Percentiles rank a stretch among this genome's conserved stretches.
Conservation (phyloP, 2,329 filamentous ascomycete species). For the Aspergillus sp. region DNA sequence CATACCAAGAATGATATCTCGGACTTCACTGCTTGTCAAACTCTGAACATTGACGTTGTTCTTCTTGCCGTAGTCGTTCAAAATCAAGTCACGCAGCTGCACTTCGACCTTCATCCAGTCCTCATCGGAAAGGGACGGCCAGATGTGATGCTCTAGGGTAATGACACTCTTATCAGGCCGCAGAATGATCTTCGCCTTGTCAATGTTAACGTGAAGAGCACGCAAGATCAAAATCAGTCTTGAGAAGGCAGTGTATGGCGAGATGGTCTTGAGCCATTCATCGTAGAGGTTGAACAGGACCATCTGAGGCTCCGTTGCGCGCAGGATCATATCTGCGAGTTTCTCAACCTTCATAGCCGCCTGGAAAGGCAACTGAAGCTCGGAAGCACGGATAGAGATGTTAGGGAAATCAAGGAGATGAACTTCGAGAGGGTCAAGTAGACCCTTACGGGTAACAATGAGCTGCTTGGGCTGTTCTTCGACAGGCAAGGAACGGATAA, state of each 20-base stretch:
- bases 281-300: conserved; percentile 98
- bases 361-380: conserved; percentile 96
- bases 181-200: conserved; percentile 95
- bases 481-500: conserved; percentile 91
- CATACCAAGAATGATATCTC: conserved; percentile 99
- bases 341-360: conserved; percentile 99
- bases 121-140: conserved; percentile 90
- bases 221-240: conserved; percentile 89
- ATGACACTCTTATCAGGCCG: conserved; percentile 97
- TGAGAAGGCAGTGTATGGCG: conserved; percentile 97
- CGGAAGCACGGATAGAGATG: conserved; percentile 95
- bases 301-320: conserved; percentile 99
- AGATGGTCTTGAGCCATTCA: conserved; percentile 98
- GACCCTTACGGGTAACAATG: conserved; percentile 95
- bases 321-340: conserved; percentile 96
- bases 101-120: conserved; percentile 99
- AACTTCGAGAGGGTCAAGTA: conserved; percentile 94
- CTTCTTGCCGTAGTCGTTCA: conserved; percentile 99
- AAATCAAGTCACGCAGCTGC: conserved; percentile 87
- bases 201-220: conserved; percentile 93
- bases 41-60: conserved; percentile 99
- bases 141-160: conserved; percentile 98
- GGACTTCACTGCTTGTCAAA: conserved; percentile 92
- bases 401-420: conserved; percentile 98
- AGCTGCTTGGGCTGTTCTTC: conserved; percentile 99